Evolutionary conservation across 2,329 filamentous ascomycete genomes (phyloP), one percentile per base, ranked within the genome.

Genomic region (Beauveria sp.): DNA sequence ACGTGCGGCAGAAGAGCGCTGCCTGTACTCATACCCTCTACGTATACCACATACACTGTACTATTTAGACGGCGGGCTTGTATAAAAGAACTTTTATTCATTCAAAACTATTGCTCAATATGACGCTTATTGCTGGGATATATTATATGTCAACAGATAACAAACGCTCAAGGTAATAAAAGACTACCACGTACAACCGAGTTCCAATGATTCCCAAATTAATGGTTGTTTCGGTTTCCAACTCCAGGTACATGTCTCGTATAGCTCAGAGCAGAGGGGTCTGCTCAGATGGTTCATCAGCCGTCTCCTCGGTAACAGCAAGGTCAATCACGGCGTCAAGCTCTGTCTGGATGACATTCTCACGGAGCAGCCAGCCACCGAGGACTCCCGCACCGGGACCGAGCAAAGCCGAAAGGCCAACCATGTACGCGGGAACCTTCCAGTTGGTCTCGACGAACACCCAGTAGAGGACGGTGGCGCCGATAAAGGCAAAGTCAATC

Each of bases 381-480:
- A 72, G 75, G 8, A 71, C 67, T 12, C 74, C 75, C 0, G 74
- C 72, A 4, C 76, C 76, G 0, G 76, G 75, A 0, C 76, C 76
- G 34, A 75, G 65, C 3, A 75, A 44, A 20, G 72, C 58, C 3
- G 69, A 67, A 3, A 68, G 65, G 18, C 62, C 68, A 8, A 70
- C 53, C 57, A 71, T 73, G 5, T 70, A 72, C 9, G 72, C 63
- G 3, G 72, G 74, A 20, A 70, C 73, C 37, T 70, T 68, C 74
- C 76, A 76, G 20, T 80, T 80, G 0, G 77, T 76, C 68, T 83
- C 81, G 18, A 80, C 77, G 44, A 82, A 68, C 40, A 83, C 69
- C 80, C 80, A 83, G 67, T 83, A 83, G 37, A 82, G 64, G 5
- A 81, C 76, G 1, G 80, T 81, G 65, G 77, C 69, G 2, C 69